Base-by-base conservation (phyloP, 306 rosid species). In the Cyclanthera cordifolia region DNA sequence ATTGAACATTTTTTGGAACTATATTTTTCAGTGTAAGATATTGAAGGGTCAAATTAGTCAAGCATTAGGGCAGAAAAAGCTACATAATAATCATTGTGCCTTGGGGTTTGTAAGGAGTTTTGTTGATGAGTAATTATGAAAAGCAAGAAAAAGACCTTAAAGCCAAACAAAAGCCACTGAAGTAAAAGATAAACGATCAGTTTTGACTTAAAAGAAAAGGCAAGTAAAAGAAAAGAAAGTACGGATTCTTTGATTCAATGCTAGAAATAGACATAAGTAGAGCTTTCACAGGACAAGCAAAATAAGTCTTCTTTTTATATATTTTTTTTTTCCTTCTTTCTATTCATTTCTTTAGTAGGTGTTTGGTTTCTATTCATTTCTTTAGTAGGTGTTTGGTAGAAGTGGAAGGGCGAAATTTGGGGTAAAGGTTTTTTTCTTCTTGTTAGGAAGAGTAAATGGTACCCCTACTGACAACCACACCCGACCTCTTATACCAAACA, bases 1-100 rank as follows among this genome's bases (percentile, higher is more conserved):
- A 27, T 27, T 27, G 2, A 27, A 27, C 30, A 27, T 27, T 27
- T n/a, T n/a, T 32, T 32, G 34, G 23, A 28, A 43, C 80, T 76
- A 74, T 73, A 78, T 41, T 70, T 76, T 86, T 82, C 83, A 73
- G 80, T 78, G 82, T 70, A 72, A 75, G 61, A 80, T 76, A 79
- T 74, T 66, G 75, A 72, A 53, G 69, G 77, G 76, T 76, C 66
- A 59, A n/a, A n/a, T 34, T 34, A 37, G 65, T 57, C 77, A 76
- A 81, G 43, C 43, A 2, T 37, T 37, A 37, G 43, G 12, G 43
- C 1, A 6, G 7, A 2, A 37, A 37, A 37, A 73, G 77, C 81
- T 74, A 69, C 74, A 74, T 57, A 71, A 78, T 74, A 70, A 76
- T 78, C 81, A 80, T 66, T 69, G 73, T 65, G 67, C 68, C 78